Evolutionary conservation across 140 eudicot species (phyloP), one percentile per base, ranked within the genome.

Genomic region (Oenanthe javanica): DNA sequence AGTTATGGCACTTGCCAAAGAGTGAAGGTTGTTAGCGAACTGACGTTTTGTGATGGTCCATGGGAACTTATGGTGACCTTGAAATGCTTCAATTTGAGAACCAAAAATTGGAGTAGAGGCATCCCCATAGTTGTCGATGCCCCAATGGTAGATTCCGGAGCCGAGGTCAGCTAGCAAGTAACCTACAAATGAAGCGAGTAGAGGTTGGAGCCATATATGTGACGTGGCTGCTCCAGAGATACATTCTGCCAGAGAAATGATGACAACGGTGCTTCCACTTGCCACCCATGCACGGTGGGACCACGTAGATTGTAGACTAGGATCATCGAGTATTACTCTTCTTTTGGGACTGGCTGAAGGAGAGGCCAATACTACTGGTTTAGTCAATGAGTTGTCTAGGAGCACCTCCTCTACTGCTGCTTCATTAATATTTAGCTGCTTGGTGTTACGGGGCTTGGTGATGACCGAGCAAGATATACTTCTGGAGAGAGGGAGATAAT

Each of bases 111-210:
- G 97, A 18, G 97, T 88, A 42, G 83, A 77, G 23, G 83, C 85
- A 40, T 75, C 82, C 27, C 97, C 97, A 70, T 89, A 92, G 64
- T 92, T 92, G 63, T 92, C 97, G 19, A 92, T 82, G 52, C 79
- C 89, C 95, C 95, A 92, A 66, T 92, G 97, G 87, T 88, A 88
- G 75, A 92, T 77, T 15, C 97, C 93, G 13, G 95, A 84, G 77
- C 83, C 91, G 15, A 92, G 91, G 79, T 92, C 95, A 0, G 97
- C 91, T 0, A 89, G 50, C 38, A 89, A 51, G 83, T 92, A 90
- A 70, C 95, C 97, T 15, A 57, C 23, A 31, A 83, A 19, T 43
- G 89, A 85, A 27, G 93, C 92, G 0, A 87, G 27, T 31, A 86
- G 42, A 47, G 95, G 90, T 72, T 90, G 89, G 51, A 85, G 80